Evolutionary conservation across 2,329 filamentous ascomycete genomes (phyloP).

Genomic region (Teratosphaeria pseudoeucalypti): DNA sequence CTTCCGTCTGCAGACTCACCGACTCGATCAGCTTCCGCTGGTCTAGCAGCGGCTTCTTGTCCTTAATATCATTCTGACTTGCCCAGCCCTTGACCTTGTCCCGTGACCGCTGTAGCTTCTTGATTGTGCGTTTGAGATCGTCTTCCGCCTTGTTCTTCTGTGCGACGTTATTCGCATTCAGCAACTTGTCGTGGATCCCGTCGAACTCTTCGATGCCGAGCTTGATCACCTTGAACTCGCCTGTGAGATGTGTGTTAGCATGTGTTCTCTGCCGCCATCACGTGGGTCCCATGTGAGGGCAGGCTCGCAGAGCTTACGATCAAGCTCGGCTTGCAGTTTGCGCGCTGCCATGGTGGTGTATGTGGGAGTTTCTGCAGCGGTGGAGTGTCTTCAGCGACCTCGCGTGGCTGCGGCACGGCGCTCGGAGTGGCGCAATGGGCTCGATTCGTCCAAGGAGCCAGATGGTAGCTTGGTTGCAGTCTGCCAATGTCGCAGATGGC

Average conservation of each 20-base stretch:
- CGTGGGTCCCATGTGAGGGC: background rate
- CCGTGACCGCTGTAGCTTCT: conserved; percentile 93
- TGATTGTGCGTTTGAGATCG: conserved; percentile 97
- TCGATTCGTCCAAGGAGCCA: background rate
- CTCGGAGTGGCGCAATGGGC: background rate
- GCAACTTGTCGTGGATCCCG: conserved; percentile 94
- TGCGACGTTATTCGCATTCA: conserved; percentile 82
- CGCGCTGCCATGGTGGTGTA: conserved; percentile 68
- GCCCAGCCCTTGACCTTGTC: conserved; percentile 99
- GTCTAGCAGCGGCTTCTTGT: conserved; percentile 90
- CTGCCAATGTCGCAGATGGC: background rate
- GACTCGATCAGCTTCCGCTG: conserved; percentile 95
- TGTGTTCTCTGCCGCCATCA: background rate
- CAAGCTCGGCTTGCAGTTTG: conserved; percentile 95
- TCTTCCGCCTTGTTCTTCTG: conserved; percentile 99
- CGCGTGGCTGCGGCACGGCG: background rate
- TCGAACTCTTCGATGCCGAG: conserved; percentile 92
- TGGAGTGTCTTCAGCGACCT: background rate
- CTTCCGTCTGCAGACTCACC: conserved; percentile 39
- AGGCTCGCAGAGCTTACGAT: conserved; percentile 54
- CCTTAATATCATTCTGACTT: conserved; percentile 96
- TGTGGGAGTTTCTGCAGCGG: background rate
- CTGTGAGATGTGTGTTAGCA: background rate
- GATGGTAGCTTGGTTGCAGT: background rate
- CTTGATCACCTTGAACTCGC: conserved; percentile 80